Conservation (phyloP, 1,284 basidiomycete genomes). For the Cutaneotrichosporon cutaneum region DNA sequence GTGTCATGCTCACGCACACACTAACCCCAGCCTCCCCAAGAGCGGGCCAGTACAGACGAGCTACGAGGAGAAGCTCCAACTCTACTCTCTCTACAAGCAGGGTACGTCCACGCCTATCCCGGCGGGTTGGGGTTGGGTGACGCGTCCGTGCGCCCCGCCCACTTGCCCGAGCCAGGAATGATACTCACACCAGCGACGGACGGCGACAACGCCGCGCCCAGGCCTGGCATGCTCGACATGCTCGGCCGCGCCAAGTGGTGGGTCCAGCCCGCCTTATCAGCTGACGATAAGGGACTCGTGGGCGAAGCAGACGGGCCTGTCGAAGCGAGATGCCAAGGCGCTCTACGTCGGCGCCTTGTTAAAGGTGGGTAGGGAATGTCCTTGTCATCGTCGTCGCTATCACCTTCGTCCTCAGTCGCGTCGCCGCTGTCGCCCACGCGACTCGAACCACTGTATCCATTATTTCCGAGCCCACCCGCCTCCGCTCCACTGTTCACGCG, state of each 20-base stretch:
- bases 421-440: background rate
- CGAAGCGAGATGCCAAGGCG: slow-evolving; percentile 78
- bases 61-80: slow-evolving; percentile 92
- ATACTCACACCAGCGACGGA: slow-evolving; percentile 41
- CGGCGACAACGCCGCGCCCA: slow-evolving; percentile 38
- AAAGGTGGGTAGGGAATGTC: slow-evolving; percentile 63
- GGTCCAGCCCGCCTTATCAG: slow-evolving; percentile 8
- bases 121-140: background rate
- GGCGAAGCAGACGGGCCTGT: slow-evolving; percentile 83
- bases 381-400: background rate
- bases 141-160: background rate
- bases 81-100: slow-evolving; percentile 96
- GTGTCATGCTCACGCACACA: slow-evolving; percentile 7
- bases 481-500: background rate
- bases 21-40: slow-evolving; percentile 67
- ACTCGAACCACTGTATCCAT: background rate
- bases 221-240: slow-evolving; percentile 62
- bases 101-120: slow-evolving; percentile 56
- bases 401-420: background rate
- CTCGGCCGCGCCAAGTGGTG: slow-evolving; percentile 92
- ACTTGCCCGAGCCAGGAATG: background rate
- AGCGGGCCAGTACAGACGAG: slow-evolving; percentile 93
- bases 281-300: slow-evolving; percentile 77
- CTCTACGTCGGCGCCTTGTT: slow-evolving; percentile 83
- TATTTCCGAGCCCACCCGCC: background rate